Evolutionary conservation across 176 grass and related monocot species (phyloP), one percentile per base, ranked within the genome.

Genomic region (Thinopyrum elongatum): DNA sequence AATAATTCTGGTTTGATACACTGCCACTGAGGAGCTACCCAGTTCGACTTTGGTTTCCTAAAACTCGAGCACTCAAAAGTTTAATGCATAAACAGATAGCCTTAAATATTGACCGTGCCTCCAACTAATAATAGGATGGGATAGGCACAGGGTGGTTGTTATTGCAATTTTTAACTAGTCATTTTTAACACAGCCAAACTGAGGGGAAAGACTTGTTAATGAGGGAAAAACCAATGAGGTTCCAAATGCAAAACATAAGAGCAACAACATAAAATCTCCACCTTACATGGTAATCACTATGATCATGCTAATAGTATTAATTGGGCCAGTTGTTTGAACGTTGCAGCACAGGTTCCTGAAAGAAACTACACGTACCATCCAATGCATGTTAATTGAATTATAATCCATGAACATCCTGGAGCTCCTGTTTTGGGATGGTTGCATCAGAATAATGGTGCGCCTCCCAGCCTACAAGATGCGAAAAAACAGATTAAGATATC

Each of bases 371-470:
- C 30, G 30, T 31, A 31, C 30, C 30, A 31, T 31, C 30, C 30
- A 31, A 31, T 31, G 30, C 30, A 31, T 31, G 30, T 31, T 94
- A 78, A 98, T 84, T 46, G 93, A 98, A 89, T 94, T 89, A 87
- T 95, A 98, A 86, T 94, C 86, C 88, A 95, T 93, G 76, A 98
- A 98, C 84, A 93, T 95, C 87, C 95, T 92, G 36, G 84, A 92
- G 74, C 83, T 86, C 88, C 93, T 88, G 53, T 85, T 95, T 77
- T 90, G 95, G 69, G 95, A 92, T 85, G 91, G 90, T 57, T 98
- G 93, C 95, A 98, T 95, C 69, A 98, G 84, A 86, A 98, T 95
- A 85, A 98, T 98, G 38, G 95, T 95, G 90, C 94, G 95, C 84
- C 86, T 98, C 62, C 91, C 92, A 86, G 89, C 85, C 95, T 98